Percentiles rank a stretch among this genome's conserved stretches.
phyloP scores from a whole-genome alignment of 106 monocot species.

The Dendrobium huoshanense region DNA sequence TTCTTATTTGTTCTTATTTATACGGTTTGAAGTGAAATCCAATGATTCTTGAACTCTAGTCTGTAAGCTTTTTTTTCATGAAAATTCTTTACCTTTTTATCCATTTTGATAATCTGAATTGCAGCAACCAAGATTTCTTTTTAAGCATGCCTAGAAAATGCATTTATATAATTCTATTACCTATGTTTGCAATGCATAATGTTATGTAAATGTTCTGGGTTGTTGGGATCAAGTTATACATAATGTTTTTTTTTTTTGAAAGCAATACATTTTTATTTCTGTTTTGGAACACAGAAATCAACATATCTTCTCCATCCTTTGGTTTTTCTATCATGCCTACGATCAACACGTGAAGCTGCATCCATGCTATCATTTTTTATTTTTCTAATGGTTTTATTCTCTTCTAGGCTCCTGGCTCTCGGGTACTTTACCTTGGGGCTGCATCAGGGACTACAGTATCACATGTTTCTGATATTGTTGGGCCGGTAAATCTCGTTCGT shows the following conservation, averaged over 20 bases:
- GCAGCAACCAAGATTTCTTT: neutral
- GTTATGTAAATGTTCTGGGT: neutral
- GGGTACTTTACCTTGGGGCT: conserved; percentile 88
- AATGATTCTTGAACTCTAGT: neutral
- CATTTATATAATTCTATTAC: too few species aligned
- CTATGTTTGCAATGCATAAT: neutral
- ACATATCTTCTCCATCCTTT: neutral
- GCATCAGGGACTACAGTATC: conserved; percentile 96
- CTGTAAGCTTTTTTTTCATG: neutral
- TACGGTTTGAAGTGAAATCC: too few species aligned
- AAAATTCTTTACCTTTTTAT: neutral
- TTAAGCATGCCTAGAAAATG: neutral
- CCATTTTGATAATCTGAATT: neutral
- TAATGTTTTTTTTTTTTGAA: too few species aligned
- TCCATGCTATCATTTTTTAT: neutral
- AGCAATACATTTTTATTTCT: neutral
- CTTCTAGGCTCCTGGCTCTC: conserved; percentile 58
- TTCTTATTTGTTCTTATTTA: too few species aligned
- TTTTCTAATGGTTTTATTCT: neutral
- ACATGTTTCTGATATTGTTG: conserved; percentile 97
- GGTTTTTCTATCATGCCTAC: neutral
- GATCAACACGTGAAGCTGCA: neutral
- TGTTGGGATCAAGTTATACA: neutral
- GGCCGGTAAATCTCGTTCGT: conserved; percentile 53
- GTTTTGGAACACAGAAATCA: neutral